Percentiles rank a stretch among this genome's conserved stretches.
phyloP scores from a whole-genome alignment of 139 green algal genomes.

The Asterochloris sp. region DNA sequence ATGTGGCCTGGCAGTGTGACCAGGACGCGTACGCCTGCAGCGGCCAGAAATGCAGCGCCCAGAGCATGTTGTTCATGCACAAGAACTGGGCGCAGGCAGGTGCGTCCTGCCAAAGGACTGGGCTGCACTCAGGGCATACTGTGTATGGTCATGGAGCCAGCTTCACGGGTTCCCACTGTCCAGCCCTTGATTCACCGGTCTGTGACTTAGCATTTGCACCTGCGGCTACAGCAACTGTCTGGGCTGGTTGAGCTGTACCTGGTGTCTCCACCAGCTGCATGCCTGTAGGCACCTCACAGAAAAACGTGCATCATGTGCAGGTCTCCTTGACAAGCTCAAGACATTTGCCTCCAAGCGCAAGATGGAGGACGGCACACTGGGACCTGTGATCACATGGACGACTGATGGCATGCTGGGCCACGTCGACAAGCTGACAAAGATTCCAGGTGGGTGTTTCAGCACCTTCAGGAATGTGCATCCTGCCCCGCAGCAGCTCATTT shows the following conservation, averaged over 20 bases:
- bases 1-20: conserved; percentile 92
- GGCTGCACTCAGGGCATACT: not conserved
- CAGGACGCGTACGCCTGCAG: conserved; percentile 96
- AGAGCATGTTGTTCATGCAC: conserved; percentile 96
- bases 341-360: conserved; percentile 52
- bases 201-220: not conserved
- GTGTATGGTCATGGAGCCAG: too few relatives aligned
- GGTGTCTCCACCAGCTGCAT: not conserved
- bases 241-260: too few relatives aligned
- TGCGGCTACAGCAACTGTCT: not conserved
- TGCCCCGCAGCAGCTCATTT: too few relatives aligned
- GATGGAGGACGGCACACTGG: conserved; percentile 86
- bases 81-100: conserved; percentile 23
- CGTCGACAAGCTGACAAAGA: conserved; percentile 63
- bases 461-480: too few relatives aligned
- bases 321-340: conserved; percentile 69
- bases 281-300: not conserved
- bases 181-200: not conserved
- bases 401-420: conserved; percentile 84
- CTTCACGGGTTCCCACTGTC: too few relatives aligned
- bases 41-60: conserved; percentile 97
- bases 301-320: conserved; percentile 21
- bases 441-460: conserved; percentile 58
- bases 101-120: conserved; percentile 22
- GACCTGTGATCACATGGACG: conserved; percentile 88